Base-by-base conservation (phyloP, 2,329 filamentous ascomycete species). In the Botrytis porri region DNA sequence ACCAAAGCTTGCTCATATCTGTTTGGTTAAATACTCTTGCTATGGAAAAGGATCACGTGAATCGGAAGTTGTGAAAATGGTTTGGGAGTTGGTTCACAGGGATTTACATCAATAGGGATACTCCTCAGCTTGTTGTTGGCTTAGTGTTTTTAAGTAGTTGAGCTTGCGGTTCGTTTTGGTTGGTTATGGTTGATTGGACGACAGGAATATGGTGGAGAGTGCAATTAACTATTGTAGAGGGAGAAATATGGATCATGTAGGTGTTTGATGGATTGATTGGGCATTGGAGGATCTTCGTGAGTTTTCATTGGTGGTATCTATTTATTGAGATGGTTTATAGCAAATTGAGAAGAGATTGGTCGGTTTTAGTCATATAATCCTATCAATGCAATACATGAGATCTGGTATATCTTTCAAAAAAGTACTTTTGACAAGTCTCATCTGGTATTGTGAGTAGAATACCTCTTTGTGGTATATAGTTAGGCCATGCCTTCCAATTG, bases 371-470 rank as follows among this genome's bases (percentile, higher is more conserved):
- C 29, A 16, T 7, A 32, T 57, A 9, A 20, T 5, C 3, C 10
- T 18, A 32, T 9, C 14, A 57, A 32, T 57, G 3, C 6, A 18
- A 57, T 20, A 20, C 1, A 18, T 57, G 54, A 32, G 14, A 57
- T 32, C 29, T 8, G 7, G 7, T 32, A 32, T 57, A 16, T 57
- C 51, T 32, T 20, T 18, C 3, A 8, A 29, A 32, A 3, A 29
- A 16, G 0, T 10, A 0, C 9, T 20, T 57, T 32, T 20, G 29
- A 32, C 1, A 16, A 7, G 20, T 32, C 16, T 9, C 6, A 32
- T 57, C 54, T 57, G 6, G 7, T 57, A 9, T 18, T 57, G 6
- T 57, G 3, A 20, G 29, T 57, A 29, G 20, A 20, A 18, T 57
- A 8, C 9, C 6, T 57, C 14, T 57, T 20, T 32, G 29, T 1